Conservation (phyloP, 148 eudicot species). For the Silene latifolia region DNA sequence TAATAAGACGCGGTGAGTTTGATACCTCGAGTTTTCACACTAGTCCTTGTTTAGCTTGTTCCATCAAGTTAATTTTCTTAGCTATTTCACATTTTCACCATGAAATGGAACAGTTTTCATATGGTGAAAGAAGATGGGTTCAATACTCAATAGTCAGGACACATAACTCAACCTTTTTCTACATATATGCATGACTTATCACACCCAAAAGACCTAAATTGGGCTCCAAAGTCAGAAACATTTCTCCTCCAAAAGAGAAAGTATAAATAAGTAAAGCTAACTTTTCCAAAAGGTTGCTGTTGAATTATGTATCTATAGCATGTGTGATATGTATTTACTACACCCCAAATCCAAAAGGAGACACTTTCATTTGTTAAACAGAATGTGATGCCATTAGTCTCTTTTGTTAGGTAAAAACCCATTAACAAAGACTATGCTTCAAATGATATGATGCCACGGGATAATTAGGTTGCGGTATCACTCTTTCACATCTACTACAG, state of each 20-base stretch:
- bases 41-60: not conserved
- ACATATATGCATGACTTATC: not conserved
- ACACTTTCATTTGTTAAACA: conserved; percentile 4
- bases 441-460: not conserved
- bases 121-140: not conserved
- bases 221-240: conserved; percentile 7
- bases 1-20: not conserved
- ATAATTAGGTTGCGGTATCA: not conserved
- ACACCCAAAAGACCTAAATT: conserved; percentile 6
- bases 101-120: not conserved
- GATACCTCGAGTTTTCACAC: not conserved
- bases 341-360: not conserved
- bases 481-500: not conserved
- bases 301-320: conserved; percentile 13
- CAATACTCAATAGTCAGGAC: not conserved
- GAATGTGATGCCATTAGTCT: not conserved
- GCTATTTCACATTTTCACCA: not conserved
- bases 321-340: not conserved
- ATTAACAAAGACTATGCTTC: not conserved
- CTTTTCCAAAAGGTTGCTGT: conserved; percentile 21
- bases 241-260: conserved; percentile 4
- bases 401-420: conserved; percentile 18
- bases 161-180: not conserved
- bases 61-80: not conserved
- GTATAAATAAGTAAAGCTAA: conserved; percentile 11